Evolutionary conservation across 2,329 filamentous ascomycete genomes (phyloP), one percentile per base, ranked within the genome.

Genomic region (Neobulgaria alba): DNA sequence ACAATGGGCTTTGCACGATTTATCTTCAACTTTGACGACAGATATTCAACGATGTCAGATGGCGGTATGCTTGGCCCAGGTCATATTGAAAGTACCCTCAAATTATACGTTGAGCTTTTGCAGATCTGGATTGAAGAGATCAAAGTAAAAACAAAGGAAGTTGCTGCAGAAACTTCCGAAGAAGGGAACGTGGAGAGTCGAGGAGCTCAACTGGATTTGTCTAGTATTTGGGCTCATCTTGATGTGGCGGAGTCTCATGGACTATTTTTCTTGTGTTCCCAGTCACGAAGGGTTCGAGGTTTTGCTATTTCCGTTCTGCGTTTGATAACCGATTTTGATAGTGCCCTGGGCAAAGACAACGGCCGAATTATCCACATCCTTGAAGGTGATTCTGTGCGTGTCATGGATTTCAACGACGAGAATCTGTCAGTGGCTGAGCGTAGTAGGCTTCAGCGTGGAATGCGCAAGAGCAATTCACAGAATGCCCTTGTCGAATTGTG

Each of bases 71-170:
- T 98, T 17, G 92, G 90, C 0, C 81, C 86, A 23, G 85, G 82
- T 3, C 92, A 98, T 57, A 95, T 98, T 42, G 92, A 98, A 60
- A 95, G 82, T 51, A 98, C 92, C 0, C 64, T 98, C 15, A 82
- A 84, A 48, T 71, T 98, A 9, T 98, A 98, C 56, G 86, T 96
- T 19, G 89, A 98, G 62, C 67, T 98, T 4, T 70, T 98, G 10
- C 81, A 89, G 48, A 95, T 98, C 29, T 98, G 93, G 93, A 94
- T 95, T 38, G 89, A 95, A 47, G 90, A 96, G 57, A 93, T 98
- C 47, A 84, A 85, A 57, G 79, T 84, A 48, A 95, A 92, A 57
- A 85, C 80, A 2, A 82, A 79, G 50, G 85, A 88, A 45, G 82
- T 79, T 5, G 72, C 76, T 4, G 68, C 75, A 1, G 80, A 86